Base-by-base conservation (phyloP, 139 green algal genomes). In the Coelastrella sp. region DNA sequence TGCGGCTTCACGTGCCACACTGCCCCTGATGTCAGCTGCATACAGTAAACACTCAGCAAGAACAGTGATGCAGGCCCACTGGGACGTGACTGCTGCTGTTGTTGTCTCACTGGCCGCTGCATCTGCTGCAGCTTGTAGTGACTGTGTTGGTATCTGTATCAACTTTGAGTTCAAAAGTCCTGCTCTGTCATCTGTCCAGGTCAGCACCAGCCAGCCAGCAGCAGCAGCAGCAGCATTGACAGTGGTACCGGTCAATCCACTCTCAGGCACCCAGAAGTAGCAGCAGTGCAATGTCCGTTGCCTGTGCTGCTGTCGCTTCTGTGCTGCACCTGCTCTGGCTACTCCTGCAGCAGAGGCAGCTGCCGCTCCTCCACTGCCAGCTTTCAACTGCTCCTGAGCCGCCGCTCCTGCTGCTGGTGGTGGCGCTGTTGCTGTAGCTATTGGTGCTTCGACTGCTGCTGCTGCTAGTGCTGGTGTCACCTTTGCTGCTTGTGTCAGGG, bases 131-230 rank as follows among this genome's bases (percentile, higher is more conserved):
- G 24, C 80, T 57, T 57, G 57, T 14, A 85, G 80, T 58, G 73
- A 22, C 10, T 24, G 58, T n/a, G 11, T 22, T 56, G 80, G 80
- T 15, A 85, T 72, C 17, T 56, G 58, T 24, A 85, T 25, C 57
- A 85, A 58, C 58, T 85, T 85, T 63, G 57, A 73, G 19, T 85
- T 17, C 58, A 85, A 58, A 15, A 85, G 58, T 65, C 27, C 80
- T 57, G 80, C 58, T 22, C 58, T 49, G 80, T 57, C 58, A 22
- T 85, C 80, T 56, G 80, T 85, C 80, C 80, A 85, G 20, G 58
- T 85, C 58, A 85, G 57, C 58, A 56, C 80, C 17, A 85, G 58
- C 80, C 80, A 85, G n/a, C 24, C 68, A 25, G 17, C 19, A 59
- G 10, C 49, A 66, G 78, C 78, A 35, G 56, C 35, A 65, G 58